Percentiles rank a stretch among this genome's conserved stretches.
These are phyloP conservation scores for Sporodiniella umbellata DNA, from an alignment of 371 early-diverging fungal species.

Conservation along the genomic window DNA sequence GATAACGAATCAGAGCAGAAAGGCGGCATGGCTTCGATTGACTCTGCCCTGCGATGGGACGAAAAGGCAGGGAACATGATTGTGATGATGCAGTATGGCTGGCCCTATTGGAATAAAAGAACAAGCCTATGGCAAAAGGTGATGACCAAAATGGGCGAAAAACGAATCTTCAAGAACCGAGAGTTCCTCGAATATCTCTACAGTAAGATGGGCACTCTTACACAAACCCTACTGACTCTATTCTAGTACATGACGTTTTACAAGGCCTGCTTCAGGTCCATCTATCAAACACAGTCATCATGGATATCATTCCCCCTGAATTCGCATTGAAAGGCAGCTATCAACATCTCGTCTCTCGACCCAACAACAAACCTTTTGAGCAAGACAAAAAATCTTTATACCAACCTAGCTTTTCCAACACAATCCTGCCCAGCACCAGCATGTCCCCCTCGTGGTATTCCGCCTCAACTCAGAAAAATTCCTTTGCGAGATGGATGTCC, in stretches of 20 bases:
- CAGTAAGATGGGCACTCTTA: slow-evolving; percentile 17
- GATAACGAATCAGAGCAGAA: slow-evolving; percentile 42
- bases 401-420: slow-evolving; percentile 42
- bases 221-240: background rate
- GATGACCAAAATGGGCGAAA: slow-evolving; percentile 37
- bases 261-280: slow-evolving; percentile 38
- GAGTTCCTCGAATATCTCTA: slow-evolving; percentile 46
- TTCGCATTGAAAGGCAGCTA: slow-evolving; percentile 41
- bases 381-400: slow-evolving; percentile 17
- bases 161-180: slow-evolving; percentile 38
- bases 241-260: slow-evolving; percentile 36
- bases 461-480: slow-evolving; percentile 45
- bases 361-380: slow-evolving; percentile 3
- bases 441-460: slow-evolving; percentile 54
- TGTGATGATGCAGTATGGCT: slow-evolving; percentile 50
- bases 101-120: slow-evolving; percentile 48
- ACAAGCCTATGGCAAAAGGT: slow-evolving; percentile 44
- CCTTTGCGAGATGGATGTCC: slow-evolving; percentile 48
- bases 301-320: slow-evolving; percentile 52
- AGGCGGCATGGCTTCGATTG: slow-evolving; percentile 46
- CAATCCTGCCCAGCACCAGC: slow-evolving; percentile 37
- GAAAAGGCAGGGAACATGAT: slow-evolving; percentile 48
- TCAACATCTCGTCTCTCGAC: slow-evolving; percentile 29
- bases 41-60: slow-evolving; percentile 48
- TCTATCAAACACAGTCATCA: slow-evolving; percentile 27